Evolutionary conservation across 139 green algal genomes (phyloP).

Genomic region (Chlamydomonas sp.): DNA sequence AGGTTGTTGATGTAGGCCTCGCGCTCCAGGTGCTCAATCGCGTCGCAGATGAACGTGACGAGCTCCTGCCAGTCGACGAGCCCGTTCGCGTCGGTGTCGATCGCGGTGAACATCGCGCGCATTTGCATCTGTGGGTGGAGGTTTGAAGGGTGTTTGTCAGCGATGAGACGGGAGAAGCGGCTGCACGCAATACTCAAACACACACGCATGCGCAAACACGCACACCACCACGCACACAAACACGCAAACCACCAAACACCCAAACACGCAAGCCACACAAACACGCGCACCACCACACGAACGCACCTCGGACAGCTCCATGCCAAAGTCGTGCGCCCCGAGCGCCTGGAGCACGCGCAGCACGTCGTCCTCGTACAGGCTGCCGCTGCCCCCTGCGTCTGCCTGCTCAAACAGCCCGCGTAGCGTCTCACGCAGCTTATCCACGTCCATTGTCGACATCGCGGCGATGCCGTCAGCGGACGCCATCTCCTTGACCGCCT

Average conservation of each 20-base stretch:
- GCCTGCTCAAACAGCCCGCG: constrained; percentile 27
- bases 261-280: too few species aligned
- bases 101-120: constrained; percentile 41
- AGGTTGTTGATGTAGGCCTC: constrained; percentile 34
- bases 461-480: constrained; percentile 23
- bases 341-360: constrained; percentile 31
- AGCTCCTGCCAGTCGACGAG: constrained; percentile 44
- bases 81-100: constrained; percentile 42
- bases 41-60: constrained; percentile 53
- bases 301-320: too few species aligned
- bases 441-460: constrained; percentile 31
- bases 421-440: constrained; percentile 33
- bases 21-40: constrained; percentile 45
- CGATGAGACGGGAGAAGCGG: too few species aligned
- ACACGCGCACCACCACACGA: too few species aligned
- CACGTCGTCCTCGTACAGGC: constrained; percentile 15
- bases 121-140: constrained; percentile 23
- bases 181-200: too few species aligned
- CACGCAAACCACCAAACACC: too few species aligned
- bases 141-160: too few species aligned
- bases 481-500: constrained; percentile 30
- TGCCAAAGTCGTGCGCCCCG: too few species aligned
- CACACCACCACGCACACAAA: too few species aligned
- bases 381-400: constrained; percentile 22
- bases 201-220: too few species aligned